Evolutionary conservation across 371 early-diverging fungal genomes (phyloP).

Genomic region (Mortierella sp.): DNA sequence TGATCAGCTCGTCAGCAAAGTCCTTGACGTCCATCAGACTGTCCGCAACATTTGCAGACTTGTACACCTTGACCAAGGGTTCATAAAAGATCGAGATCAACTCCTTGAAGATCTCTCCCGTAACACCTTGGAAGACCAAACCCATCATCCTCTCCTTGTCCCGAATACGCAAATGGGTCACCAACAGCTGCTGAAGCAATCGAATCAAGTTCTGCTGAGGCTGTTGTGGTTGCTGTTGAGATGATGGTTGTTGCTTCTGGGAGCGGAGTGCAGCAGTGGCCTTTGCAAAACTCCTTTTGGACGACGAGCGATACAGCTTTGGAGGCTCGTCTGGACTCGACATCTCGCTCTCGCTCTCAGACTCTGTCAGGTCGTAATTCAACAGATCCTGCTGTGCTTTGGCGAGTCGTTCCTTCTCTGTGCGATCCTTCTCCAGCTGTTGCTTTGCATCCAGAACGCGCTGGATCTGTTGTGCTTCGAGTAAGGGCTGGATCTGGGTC

Average conservation of each 20-base stretch:
- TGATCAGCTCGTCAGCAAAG: slow-evolving; percentile 72
- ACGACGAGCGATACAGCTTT: slow-evolving; percentile 2
- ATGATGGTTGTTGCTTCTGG: not conserved
- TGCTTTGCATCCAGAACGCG: slow-evolving; percentile 39
- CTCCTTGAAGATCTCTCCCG: slow-evolving; percentile 74
- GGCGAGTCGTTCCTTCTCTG: slow-evolving; percentile 15
- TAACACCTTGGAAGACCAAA: slow-evolving; percentile 73
- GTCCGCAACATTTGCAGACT: slow-evolving; percentile 75
- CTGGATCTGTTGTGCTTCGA: slow-evolving; percentile 61
- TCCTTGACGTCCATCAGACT: slow-evolving; percentile 68
- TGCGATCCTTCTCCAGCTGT: slow-evolving; percentile 29
- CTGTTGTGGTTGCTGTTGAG: not conserved
- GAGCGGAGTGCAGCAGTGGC: not conserved
- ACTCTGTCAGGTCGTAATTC: slow-evolving; percentile 5
- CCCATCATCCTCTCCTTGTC: slow-evolving; percentile 70
- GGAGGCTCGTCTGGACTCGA: slow-evolving; percentile 5
- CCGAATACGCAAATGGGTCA: slow-evolving; percentile 64
- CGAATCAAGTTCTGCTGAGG: slow-evolving; percentile 52
- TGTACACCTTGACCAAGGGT: slow-evolving; percentile 76
- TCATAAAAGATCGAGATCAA: slow-evolving; percentile 75
- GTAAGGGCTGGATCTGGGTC: slow-evolving; percentile 59
- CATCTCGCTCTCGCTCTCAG: slow-evolving; percentile 25
- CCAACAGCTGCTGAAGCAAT: slow-evolving; percentile 63
- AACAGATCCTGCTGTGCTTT: slow-evolving; percentile 1
- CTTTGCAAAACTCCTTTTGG: slow-evolving; percentile 15